These are phyloP conservation scores for Tulasnella sp. DNA, from an alignment of 768 basidiomycete genomes.

Conservation along the genomic window DNA sequence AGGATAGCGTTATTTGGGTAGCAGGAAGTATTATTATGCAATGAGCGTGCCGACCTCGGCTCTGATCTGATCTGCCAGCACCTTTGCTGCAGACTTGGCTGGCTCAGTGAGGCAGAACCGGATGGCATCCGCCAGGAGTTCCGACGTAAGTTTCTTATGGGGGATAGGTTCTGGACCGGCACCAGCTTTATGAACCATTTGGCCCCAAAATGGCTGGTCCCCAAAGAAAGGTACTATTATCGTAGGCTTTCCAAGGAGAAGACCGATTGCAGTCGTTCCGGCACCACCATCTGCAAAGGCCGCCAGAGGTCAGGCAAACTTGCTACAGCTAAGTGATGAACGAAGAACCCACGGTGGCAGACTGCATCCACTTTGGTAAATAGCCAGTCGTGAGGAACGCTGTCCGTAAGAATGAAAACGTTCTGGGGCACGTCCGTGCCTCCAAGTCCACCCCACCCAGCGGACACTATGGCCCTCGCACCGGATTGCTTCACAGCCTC, in stretches of 20 bases:
- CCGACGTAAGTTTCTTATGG: constrained; percentile 36
- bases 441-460: constrained; percentile 58
- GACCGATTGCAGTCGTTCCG: constrained; percentile 52
- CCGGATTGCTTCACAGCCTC: constrained; percentile 44
- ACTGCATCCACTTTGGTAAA: constrained; percentile 49
- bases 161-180: constrained; percentile 52
- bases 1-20: neutral
- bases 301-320: neutral
- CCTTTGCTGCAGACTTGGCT: constrained; percentile 38
- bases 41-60: constrained; percentile 32
- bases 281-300: constrained; percentile 40
- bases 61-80: constrained; percentile 40
- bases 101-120: constrained; percentile 34
- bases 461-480: constrained; percentile 48
- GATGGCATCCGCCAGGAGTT: constrained; percentile 42
- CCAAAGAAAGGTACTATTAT: constrained; percentile 58
- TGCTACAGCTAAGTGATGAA: neutral
- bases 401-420: constrained; percentile 42
- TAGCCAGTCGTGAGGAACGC: constrained; percentile 63
- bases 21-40: neutral
- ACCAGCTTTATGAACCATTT: constrained; percentile 48
- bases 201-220: constrained; percentile 41
- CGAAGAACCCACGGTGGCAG: constrained; percentile 32
- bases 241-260: constrained; percentile 47
- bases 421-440: constrained; percentile 38